A percentile compares a stretch with the other conserved stretches of the same genome.
Evolutionary conservation across 805 yeast genomes (phyloP).

Genomic region (Lachancea lanzarotensis): DNA sequence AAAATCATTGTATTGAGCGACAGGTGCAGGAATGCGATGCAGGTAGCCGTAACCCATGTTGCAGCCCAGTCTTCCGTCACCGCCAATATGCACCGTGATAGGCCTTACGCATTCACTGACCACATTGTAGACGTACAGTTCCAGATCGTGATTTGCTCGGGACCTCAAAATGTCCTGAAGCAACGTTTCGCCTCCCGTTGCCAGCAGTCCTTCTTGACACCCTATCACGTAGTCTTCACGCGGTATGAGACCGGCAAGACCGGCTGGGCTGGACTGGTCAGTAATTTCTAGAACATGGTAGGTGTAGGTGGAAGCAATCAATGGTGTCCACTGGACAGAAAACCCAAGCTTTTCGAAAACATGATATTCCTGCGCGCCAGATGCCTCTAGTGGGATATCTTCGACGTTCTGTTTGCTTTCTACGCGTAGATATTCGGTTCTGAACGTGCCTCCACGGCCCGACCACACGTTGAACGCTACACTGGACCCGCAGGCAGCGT

Average conservation of each 20-base stretch:
- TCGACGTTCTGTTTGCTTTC: conserved; percentile 31
- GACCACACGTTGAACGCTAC: conserved; percentile 68
- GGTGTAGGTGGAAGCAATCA: conserved; percentile 69
- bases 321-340: conserved; percentile 69
- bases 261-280: conserved; percentile 69
- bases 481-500: conserved; percentile 26
- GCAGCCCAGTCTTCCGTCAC: conserved; percentile 80
- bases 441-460: conserved; percentile 70
- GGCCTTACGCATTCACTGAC: conserved; percentile 83
- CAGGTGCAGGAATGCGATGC: conserved; percentile 68
- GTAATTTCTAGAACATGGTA: conserved; percentile 79
- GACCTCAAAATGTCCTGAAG: conserved; percentile 60
- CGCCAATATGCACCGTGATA: conserved; percentile 77
- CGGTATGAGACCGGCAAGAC: conserved; percentile 72
- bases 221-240: conserved; percentile 86
- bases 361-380: conserved; percentile 16
- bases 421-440: conserved; percentile 34
- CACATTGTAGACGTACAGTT: conserved; percentile 76
- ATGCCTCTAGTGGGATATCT: conserved; percentile 24
- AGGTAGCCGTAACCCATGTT: conserved; percentile 90
- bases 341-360: conserved; percentile 53
- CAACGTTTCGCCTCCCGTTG: conserved; percentile 81
- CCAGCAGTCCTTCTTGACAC: conserved; percentile 75
- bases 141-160: conserved; percentile 40
- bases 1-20: neutral